These are phyloP conservation scores for Penicillium malachiteum DNA, from an alignment of 495 filamentous ascomycete genomes.

Conservation along the genomic window DNA sequence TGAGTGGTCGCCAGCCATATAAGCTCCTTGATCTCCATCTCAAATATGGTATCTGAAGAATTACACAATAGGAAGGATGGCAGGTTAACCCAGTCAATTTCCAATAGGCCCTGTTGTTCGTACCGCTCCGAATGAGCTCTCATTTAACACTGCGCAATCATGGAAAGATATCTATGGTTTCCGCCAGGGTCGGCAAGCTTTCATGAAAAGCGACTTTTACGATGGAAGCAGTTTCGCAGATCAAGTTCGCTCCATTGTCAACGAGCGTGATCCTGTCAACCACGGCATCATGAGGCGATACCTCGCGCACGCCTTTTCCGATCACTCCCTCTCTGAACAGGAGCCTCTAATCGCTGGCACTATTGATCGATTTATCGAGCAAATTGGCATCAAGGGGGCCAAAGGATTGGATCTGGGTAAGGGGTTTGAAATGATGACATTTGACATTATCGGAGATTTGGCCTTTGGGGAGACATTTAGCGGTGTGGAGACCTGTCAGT, in stretches of 20 bases:
- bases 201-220: constrained; percentile 20
- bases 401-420: neutral
- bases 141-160: constrained; percentile 52
- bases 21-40: neutral
- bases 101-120: constrained; percentile 48
- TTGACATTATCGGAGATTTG: neutral
- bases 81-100: neutral
- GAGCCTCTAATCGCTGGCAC: constrained; percentile 33
- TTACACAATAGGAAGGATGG: neutral
- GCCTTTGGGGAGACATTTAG: neutral
- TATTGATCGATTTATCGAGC: constrained; percentile 36
- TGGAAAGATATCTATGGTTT: constrained; percentile 59
- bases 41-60: neutral
- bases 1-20: neutral
- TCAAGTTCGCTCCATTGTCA: constrained; percentile 6
- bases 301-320: constrained; percentile 46
- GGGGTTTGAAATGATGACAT: neutral
- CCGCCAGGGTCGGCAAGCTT: constrained; percentile 30
- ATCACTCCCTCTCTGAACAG: constrained; percentile 40
- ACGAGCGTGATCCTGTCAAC: constrained; percentile 18
- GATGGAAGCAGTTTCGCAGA: constrained; percentile 15
- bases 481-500: neutral
- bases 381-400: neutral
- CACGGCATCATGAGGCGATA: constrained; percentile 27
- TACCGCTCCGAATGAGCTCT: constrained; percentile 53